Conservation (phyloP, 371 early-diverging fungal genomes). For the Cladochytrium tenue region DNA sequence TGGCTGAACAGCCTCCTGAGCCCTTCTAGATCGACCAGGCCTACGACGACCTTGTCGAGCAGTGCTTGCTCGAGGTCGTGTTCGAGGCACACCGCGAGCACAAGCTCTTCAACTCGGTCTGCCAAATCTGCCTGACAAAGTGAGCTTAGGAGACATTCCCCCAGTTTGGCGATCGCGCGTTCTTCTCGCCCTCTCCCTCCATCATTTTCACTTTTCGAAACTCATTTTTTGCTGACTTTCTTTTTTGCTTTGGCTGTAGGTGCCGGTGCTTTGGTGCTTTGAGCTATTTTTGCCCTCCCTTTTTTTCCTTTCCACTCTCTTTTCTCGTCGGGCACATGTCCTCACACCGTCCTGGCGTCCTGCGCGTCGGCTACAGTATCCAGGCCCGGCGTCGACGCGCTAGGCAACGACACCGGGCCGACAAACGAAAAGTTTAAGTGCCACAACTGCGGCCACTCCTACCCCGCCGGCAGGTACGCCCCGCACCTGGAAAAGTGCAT, state of each 20-base stretch:
- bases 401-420: conserved; percentile 65
- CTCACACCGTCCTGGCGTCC: too few species aligned
- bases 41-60: conserved; percentile 53
- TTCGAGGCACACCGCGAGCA: conserved; percentile 68
- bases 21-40: conserved; percentile 20
- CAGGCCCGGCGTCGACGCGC: conserved; percentile 67
- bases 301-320: too few species aligned
- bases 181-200: conserved; percentile 2
- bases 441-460: conserved; percentile 72
- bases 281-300: too few species aligned
- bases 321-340: too few species aligned
- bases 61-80: conserved; percentile 66
- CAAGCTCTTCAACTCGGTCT: conserved; percentile 53
- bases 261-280: background rate
- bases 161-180: background rate
- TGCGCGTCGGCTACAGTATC: too few species aligned
- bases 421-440: conserved; percentile 70
- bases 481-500: conserved; percentile 88
- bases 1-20: too few species aligned
- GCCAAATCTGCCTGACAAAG: conserved; percentile 74
- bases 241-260: background rate
- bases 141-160: conserved; percentile 15
- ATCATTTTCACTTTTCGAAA: conserved; percentile 42
- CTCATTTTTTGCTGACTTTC: conserved; percentile 41
- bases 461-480: conserved; percentile 81